Evolutionary conservation across 441 rosid genomes (phyloP).

Genomic region (Adansonia madagascariensis): DNA sequence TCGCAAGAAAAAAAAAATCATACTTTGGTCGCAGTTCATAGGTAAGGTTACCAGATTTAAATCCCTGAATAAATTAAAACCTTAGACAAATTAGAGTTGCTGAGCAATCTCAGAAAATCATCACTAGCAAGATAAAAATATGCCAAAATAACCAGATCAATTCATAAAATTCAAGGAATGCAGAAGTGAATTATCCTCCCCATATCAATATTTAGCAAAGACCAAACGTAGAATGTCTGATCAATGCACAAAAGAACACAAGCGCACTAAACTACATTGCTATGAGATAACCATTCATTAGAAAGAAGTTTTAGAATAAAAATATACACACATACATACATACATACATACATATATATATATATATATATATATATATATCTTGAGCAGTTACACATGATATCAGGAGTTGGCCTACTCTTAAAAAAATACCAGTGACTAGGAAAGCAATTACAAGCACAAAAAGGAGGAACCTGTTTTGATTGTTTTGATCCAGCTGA

Average conservation of each 20-base stretch:
- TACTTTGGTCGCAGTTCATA: neutral
- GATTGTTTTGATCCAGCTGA: neutral
- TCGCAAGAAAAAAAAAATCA: neutral
- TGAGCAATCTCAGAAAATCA: neutral
- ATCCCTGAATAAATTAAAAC: neutral
- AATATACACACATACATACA: neutral
- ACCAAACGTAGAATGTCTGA: neutral
- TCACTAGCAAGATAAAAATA: neutral
- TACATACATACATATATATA: no score
- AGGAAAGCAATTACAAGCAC: neutral
- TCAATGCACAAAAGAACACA: neutral
- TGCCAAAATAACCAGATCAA: neutral
- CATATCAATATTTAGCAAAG: neutral
- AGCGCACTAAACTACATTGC: neutral
- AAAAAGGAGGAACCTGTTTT: slow-evolving; percentile 5
- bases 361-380: no score
- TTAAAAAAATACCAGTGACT: neutral
- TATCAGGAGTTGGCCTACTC: neutral
- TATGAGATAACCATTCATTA: neutral
- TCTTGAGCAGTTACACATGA: neutral
- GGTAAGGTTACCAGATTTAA: neutral
- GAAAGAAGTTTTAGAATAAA: neutral
- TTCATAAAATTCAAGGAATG: neutral
- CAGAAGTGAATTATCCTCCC: neutral
- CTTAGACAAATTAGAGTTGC: neutral